These are phyloP conservation scores for Schizochytrium sp. DNA, from an alignment of 108 stramenopile genomes.

Conservation along the genomic window DNA sequence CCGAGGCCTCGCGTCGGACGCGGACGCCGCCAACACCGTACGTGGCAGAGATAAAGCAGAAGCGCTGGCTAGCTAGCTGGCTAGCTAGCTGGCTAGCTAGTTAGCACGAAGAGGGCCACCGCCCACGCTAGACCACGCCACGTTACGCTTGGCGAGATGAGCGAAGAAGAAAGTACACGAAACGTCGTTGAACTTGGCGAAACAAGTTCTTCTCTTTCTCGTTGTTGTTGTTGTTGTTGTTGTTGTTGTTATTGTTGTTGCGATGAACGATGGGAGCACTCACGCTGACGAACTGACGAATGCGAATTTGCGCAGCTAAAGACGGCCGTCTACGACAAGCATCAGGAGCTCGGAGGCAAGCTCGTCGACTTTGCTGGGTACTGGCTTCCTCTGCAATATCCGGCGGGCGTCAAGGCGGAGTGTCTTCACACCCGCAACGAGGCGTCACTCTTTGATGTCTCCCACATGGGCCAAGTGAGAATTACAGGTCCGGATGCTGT, in stretches of 20 bases:
- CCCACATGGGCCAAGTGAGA: constrained; percentile 93
- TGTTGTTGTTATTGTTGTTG: too few relatives aligned
- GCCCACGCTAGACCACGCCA: background rate
- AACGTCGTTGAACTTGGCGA: too few relatives aligned
- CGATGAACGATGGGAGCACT: too few relatives aligned
- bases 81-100: background rate
- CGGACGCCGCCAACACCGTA: background rate
- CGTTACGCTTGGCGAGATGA: too few relatives aligned
- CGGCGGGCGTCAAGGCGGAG: constrained; percentile 88
- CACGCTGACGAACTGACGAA: too few relatives aligned
- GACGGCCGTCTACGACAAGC: constrained; percentile 77
- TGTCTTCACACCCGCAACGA: constrained; percentile 76
- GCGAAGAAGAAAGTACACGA: too few relatives aligned
- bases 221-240: too few relatives aligned
- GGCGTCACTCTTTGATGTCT: constrained; percentile 87
- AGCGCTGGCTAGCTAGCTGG: background rate
- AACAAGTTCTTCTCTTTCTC: too few relatives aligned
- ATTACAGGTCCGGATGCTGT: constrained; percentile 25
- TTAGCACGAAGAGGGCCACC: background rate
- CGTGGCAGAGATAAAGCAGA: background rate
- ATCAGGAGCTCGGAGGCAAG: constrained; percentile 79
- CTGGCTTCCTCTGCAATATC: constrained; percentile 89
- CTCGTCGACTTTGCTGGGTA: constrained; percentile 99
- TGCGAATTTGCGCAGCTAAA: constrained; percentile 30
- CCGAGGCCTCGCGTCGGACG: too few relatives aligned